Conservation (phyloP, 345 rosid species). For the Stellera chamaejasme region DNA sequence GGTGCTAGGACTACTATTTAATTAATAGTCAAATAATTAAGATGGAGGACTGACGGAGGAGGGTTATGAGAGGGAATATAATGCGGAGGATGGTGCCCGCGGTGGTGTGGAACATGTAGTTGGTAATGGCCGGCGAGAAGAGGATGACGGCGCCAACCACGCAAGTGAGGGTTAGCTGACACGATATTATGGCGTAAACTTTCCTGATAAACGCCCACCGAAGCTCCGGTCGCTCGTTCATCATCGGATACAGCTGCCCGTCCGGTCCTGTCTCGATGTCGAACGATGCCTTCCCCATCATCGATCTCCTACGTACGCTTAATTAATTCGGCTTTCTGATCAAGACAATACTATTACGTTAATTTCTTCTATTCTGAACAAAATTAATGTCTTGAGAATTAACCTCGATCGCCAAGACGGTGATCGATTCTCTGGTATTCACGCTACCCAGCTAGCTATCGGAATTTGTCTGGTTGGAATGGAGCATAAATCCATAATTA, state of each 20-base stretch:
- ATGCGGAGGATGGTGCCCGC: constrained; percentile 26
- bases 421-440: too few species aligned
- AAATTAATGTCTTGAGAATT: too few species aligned
- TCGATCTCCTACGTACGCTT: too few species aligned
- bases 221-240: constrained; percentile 45
- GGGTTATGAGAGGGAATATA: constrained; percentile 32
- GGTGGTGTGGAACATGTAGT: constrained; percentile 24
- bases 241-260: constrained; percentile 27
- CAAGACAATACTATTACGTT: too few species aligned
- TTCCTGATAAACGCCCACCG: constrained; percentile 68
- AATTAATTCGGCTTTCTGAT: too few species aligned
- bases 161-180: constrained; percentile 36
- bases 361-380: too few species aligned
- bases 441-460: too few species aligned
- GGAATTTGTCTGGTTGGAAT: too few species aligned
- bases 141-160: constrained; percentile 37
- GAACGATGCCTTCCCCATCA: constrained; percentile 16
- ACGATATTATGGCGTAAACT: constrained; percentile 38
- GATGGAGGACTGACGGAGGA: neutral
- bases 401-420: too few species aligned
- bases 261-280: constrained; percentile 16
- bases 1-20: too few species aligned
- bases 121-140: constrained; percentile 24
- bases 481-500: too few species aligned
- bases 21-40: neutral